Evolutionary conservation across 352 stramenopile genomes (phyloP).

Genomic region (Globisporangium rhizosaccharum): DNA sequence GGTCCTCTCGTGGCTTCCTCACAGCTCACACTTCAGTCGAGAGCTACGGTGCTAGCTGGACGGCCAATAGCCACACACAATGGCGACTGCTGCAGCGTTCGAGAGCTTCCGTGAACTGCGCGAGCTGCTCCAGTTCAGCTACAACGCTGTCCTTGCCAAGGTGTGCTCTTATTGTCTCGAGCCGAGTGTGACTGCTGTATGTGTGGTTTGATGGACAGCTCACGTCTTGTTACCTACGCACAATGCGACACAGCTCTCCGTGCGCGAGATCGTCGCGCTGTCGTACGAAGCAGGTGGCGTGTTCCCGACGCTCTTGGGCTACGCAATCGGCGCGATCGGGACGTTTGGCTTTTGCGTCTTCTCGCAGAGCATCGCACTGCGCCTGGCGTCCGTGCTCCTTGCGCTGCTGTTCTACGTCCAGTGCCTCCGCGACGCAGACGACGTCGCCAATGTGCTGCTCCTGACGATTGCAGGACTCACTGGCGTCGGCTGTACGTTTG

Average conservation of each 20-base stretch:
- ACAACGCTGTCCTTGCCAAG: slow-evolving; percentile 11
- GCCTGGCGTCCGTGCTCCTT: slow-evolving; percentile 17
- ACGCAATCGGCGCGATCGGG: slow-evolving; percentile 39
- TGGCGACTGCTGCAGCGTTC: slow-evolving; percentile 1
- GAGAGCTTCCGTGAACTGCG: slow-evolving; percentile 7
- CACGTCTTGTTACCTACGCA: background rate
- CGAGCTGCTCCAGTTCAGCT: slow-evolving; percentile 10
- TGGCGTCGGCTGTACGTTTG: slow-evolving; percentile 49
- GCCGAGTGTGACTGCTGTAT: background rate
- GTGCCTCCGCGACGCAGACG: slow-evolving; percentile 21
- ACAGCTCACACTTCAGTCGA: background rate
- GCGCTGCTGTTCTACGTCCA: slow-evolving; percentile 24
- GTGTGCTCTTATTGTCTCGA: background rate
- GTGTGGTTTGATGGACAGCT: background rate
- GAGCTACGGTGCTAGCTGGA: background rate
- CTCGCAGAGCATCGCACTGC: slow-evolving; percentile 11
- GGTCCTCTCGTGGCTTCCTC: background rate
- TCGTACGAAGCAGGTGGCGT: slow-evolving; percentile 54
- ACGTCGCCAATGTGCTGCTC: slow-evolving; percentile 18
- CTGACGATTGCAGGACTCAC: slow-evolving; percentile 33
- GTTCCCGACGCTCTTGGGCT: slow-evolving; percentile 55
- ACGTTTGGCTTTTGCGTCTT: slow-evolving; percentile 28
- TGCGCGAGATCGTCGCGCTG: slow-evolving; percentile 29
- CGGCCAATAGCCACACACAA: background rate
- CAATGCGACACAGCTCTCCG: slow-evolving; percentile 26